Evolutionary conservation across 345 rosid genomes (phyloP), one percentile per base, ranked within the genome.

Genomic region (Balakata baccata): DNA sequence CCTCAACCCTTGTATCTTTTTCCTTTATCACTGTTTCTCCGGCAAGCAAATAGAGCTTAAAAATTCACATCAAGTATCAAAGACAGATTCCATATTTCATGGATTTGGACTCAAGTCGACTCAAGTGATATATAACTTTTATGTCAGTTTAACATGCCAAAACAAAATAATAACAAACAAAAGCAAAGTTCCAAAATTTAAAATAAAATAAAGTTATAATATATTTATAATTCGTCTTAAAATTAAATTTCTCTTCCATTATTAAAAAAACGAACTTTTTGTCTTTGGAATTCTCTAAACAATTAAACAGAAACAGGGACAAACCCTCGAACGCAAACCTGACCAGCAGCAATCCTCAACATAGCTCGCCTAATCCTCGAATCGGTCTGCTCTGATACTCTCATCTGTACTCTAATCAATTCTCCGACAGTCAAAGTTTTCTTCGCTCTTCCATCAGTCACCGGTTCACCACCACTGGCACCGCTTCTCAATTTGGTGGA

Each of bases 381-480:
- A 79, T 79, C 82, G 25, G 78, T 66, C 75, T 79, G 82, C 72
- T 74, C 78, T 29, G 82, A 74, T 12, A 79, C 82, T 50, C 78
- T 64, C 82, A 79, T 74, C 71, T 79, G 82, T 2, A 70, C 75
- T 50, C 82, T 79, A 64, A 79, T 56, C 72, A 79, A 59, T 68
- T 79, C 82, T 51, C 82, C 73, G 50, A 74, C 62, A 69, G 97
- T 90, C 22, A 80, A 87, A 11, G 90, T 86, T 71, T 81, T 87
- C 81, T 81, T 87, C 25, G 17, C 76, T 70, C 74, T 75, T 79
- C 66, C 85, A 39, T 57, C 71, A 71, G 69, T 43, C 72, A 45
- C 76, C 46, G 68, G 38, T 11, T 68, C 71, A 11, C 66, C 80
- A 10, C 72, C 77, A n/a, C 76, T 82, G 65, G 74, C 34, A 0